Percentiles rank a stretch among this genome's conserved stretches.
Conservation (phyloP, 2,329 filamentous ascomycete species). For the Didymella exigua region DNA sequence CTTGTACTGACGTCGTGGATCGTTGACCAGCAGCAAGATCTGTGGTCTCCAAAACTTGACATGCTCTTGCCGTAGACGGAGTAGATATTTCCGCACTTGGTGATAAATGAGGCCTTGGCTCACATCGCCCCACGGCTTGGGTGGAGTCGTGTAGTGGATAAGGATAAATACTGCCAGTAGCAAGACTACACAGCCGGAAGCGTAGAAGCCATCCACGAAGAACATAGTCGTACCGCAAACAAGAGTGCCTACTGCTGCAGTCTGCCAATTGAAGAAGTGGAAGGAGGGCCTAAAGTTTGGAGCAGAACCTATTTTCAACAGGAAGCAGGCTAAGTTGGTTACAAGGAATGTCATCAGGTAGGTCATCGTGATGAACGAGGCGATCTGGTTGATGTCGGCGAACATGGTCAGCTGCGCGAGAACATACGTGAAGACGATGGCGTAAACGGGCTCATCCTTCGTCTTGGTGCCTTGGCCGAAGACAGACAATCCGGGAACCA, state of each 20-base stretch:
- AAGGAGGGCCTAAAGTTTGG: slow-evolving; percentile 90
- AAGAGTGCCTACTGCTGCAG: slow-evolving; percentile 75
- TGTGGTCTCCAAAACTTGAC: slow-evolving; percentile 95
- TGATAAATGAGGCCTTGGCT: slow-evolving; percentile 88
- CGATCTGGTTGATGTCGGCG: slow-evolving; percentile 84
- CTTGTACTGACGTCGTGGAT: slow-evolving; percentile 79
- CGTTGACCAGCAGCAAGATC: slow-evolving; percentile 81
- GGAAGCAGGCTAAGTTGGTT: slow-evolving; percentile 84
- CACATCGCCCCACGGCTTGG: slow-evolving; percentile 89
- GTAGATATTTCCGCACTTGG: slow-evolving; percentile 84
- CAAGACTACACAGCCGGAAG: slow-evolving; percentile 73
- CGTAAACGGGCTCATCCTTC: slow-evolving; percentile 75
- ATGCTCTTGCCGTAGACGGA: slow-evolving; percentile 83
- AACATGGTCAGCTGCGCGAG: slow-evolving; percentile 81
- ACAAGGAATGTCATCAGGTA: slow-evolving; percentile 92
- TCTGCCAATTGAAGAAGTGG: slow-evolving; percentile 87
- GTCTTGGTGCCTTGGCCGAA: slow-evolving; percentile 76
- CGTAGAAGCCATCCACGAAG: slow-evolving; percentile 84
- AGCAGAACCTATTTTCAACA: slow-evolving; percentile 84
- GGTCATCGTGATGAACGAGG: slow-evolving; percentile 87
- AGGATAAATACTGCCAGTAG: slow-evolving; percentile 79
- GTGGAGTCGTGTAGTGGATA: slow-evolving; percentile 84
- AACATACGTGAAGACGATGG: slow-evolving; percentile 75
- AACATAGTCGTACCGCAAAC: slow-evolving; percentile 84
- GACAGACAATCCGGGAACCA: slow-evolving; percentile 75